Percentiles rank a stretch among this genome's conserved stretches.
phyloP scores from a whole-genome alignment of 1,139 yeast genomes.

The Blastobotrys arbuscula region DNA sequence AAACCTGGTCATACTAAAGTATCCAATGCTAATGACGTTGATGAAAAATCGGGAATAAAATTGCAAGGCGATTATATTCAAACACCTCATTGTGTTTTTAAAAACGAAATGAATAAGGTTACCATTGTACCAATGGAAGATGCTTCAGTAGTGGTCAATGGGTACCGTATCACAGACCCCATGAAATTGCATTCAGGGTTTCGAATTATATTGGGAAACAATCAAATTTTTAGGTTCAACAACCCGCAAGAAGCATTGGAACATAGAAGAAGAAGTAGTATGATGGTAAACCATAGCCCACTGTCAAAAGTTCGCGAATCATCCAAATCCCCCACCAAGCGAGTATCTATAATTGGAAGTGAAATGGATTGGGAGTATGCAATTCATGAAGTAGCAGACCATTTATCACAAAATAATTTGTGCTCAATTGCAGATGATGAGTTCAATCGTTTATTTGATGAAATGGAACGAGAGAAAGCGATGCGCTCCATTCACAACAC shows the following conservation, averaged over 20 bases:
- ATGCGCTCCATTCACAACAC: constrained; percentile 5
- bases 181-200: constrained; percentile 24
- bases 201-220: constrained; percentile 25
- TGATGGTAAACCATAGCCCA: neutral
- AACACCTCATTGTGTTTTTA: constrained; percentile 26
- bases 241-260: constrained; percentile 24
- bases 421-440: constrained; percentile 19
- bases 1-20: constrained; percentile 26
- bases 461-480: constrained; percentile 17
- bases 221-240: constrained; percentile 27
- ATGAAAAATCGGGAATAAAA: constrained; percentile 21
- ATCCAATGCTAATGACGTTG: constrained; percentile 21
- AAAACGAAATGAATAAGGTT: constrained; percentile 20
- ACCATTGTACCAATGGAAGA: constrained; percentile 15
- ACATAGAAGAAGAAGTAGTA: constrained; percentile 8
- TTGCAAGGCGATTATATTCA: constrained; percentile 24
- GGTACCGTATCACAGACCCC: constrained; percentile 16
- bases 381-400: constrained; percentile 18
- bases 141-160: constrained; percentile 26
- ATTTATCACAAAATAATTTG: constrained; percentile 15
- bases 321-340: neutral
- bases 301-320: neutral
- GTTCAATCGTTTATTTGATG: constrained; percentile 20
- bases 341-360: neutral
- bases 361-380: constrained; percentile 20